A percentile compares a stretch with the other conserved stretches of the same genome.
Conservation (phyloP, 148 eudicot species). For the Spergularia bocconei region DNA sequence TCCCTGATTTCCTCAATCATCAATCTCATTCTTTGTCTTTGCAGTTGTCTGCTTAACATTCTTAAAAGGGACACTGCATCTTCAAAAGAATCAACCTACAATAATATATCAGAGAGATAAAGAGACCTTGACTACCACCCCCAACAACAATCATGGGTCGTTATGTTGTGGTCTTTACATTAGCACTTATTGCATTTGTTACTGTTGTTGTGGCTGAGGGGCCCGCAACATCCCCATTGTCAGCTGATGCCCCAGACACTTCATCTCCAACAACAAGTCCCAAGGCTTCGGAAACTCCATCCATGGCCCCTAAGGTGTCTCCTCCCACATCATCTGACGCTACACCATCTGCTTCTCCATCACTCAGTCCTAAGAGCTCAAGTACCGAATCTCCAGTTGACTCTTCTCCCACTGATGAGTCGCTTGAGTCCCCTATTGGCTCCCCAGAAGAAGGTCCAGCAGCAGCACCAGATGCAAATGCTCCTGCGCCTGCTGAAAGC, state of each 20-base stretch:
- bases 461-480: not conserved
- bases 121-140: not conserved
- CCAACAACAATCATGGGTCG: constrained; percentile 2
- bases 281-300: not conserved
- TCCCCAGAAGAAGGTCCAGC: constrained; percentile 1
- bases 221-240: constrained; percentile 2
- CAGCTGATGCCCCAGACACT: not conserved
- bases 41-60: constrained; percentile 17
- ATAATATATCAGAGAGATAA: not conserved
- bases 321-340: not conserved
- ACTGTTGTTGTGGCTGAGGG: not conserved
- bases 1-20: not conserved
- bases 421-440: constrained; percentile 3
- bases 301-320: not conserved
- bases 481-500: constrained; percentile 1
- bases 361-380: not conserved
- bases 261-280: not conserved
- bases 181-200: not conserved
- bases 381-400: not conserved
- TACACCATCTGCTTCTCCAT: not conserved
- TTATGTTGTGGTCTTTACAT: not conserved
- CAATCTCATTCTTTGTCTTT: constrained; percentile 16
- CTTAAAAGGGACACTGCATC: constrained; percentile 13
- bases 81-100: constrained; percentile 6
- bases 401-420: not conserved